Evolutionary conservation across 2,329 filamentous ascomycete genomes (phyloP).

Genomic region (Fusarium avenaceum): DNA sequence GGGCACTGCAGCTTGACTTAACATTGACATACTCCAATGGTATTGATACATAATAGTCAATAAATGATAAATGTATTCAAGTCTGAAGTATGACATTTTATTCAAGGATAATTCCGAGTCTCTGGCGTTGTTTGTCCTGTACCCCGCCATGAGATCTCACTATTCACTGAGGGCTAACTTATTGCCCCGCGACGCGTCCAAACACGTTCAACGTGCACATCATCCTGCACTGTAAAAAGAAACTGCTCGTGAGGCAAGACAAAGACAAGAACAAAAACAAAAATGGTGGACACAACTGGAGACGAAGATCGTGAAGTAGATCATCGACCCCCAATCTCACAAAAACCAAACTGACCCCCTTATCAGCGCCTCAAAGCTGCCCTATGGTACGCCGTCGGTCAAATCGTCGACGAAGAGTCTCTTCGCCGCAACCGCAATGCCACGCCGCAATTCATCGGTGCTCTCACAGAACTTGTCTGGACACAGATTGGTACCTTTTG

Average conservation of each 20-base stretch:
- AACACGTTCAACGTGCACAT: constrained; percentile 18
- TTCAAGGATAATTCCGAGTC: neutral
- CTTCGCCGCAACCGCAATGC: constrained; percentile 76
- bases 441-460: constrained; percentile 91
- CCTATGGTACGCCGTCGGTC: constrained; percentile 86
- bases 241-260: neutral
- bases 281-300: constrained; percentile 53
- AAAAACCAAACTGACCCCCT: neutral
- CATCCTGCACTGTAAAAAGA: constrained; percentile 13
- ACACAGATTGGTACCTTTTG: constrained; percentile 78
- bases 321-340: neutral
- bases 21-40: too few relatives aligned
- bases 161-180: neutral
- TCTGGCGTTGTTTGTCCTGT: neutral
- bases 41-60: too few relatives aligned
- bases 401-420: constrained; percentile 89
- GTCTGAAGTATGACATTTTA: neutral
- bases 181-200: constrained; percentile 42
- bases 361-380: constrained; percentile 83
- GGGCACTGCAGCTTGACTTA: too few relatives aligned
- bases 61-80: neutral
- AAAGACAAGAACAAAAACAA: neutral
- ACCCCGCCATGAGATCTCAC: constrained; percentile 21
- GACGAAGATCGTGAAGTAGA: constrained; percentile 56
- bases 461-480: constrained; percentile 88